Percentiles rank a stretch among this genome's conserved stretches.
Evolutionary conservation across 257 asterid species (phyloP).

Genomic region (Cynanchum wilfordii): DNA sequence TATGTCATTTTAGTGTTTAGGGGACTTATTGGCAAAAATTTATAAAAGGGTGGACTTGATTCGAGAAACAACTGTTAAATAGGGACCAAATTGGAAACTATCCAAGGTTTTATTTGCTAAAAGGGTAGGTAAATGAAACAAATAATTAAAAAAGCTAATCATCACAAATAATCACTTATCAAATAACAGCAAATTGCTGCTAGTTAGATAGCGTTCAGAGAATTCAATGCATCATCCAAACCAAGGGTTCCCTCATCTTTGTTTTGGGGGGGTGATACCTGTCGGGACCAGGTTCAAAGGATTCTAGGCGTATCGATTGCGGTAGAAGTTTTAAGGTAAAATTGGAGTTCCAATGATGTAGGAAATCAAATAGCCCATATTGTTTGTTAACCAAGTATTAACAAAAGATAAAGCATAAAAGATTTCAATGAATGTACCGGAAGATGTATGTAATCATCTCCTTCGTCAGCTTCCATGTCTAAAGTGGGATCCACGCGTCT

Average conservation of each 20-base stretch:
- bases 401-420: background rate
- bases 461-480: conserved; percentile 92
- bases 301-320: too few species aligned
- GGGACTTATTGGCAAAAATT: too few species aligned
- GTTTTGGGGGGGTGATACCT: too few species aligned
- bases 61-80: too few species aligned
- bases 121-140: background rate
- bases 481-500: conserved; percentile 92
- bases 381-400: background rate
- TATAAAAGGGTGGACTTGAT: too few species aligned
- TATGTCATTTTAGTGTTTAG: too few species aligned
- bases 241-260: too few species aligned
- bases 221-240: background rate
- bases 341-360: background rate
- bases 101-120: background rate
- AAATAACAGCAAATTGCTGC: background rate
- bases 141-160: background rate
- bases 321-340: too few species aligned
- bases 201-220: background rate
- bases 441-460: conserved; percentile 88
- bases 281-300: too few species aligned
- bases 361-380: background rate
- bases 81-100: too few species aligned
- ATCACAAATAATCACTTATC: background rate
- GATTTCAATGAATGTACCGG: conserved; percentile 46